Base-by-base conservation (phyloP, 305 asterid genomes). In the Plantago rigida region DNA sequence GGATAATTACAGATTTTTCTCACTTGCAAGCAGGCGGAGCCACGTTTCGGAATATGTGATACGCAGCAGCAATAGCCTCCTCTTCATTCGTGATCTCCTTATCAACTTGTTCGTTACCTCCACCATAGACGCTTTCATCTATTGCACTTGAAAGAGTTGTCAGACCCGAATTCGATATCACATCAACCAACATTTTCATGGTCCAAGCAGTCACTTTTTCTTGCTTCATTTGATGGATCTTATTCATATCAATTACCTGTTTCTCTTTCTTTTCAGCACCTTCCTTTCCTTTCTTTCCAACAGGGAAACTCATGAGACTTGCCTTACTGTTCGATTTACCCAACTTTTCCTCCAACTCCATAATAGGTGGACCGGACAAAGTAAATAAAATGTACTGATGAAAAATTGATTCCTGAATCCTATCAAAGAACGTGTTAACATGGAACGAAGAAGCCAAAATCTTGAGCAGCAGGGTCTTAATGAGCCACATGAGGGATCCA, bases 151-250 rank as follows among this genome's bases (percentile, higher is more conserved):
- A 82, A 62, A 89, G 65, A 49, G 97, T 84, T 48, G 92, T 69
- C 57, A 87, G 74, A 36, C 94, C 94, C 0, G 95, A 77, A 77
- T 76, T 87, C 14, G 93, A 78, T 74, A 89, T 79, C 47, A 74
- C 78, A 64, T 87, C 95, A 51, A 87, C 80, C 48, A 87, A 73
- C 90, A 72, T 83, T 61, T 87, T 87, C 92, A 89, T 83, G 41
- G 97, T 89, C 94, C 89, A 86, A 19, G 97, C 89, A 3, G 95
- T 77, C 54, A 89, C 94, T 74, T 89, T 89, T 28, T 79, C 95
- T 54, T 77, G 85, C 70, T 83, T 89, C 95, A 89, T 86, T 71
- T 68, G 77, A 68, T 87, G 90, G 46, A 89, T 83, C 71, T 83
- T 83, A 69, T 73, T 80, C 28, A 89, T 76, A 65, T 89, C 94